Evolutionary conservation across 2,329 filamentous ascomycete species (phyloP).

Genomic region (Colletotrichum viniferum): DNA sequence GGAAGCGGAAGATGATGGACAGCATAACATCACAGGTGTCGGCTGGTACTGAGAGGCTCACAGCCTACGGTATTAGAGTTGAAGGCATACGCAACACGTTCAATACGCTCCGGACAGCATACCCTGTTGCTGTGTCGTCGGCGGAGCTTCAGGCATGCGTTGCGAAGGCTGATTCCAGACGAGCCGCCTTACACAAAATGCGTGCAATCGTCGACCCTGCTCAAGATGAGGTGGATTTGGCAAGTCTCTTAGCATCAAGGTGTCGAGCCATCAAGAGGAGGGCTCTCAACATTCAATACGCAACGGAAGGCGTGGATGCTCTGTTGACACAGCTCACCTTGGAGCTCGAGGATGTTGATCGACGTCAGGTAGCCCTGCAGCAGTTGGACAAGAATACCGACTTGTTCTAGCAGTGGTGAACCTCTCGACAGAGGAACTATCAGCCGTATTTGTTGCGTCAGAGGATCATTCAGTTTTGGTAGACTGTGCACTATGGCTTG

Average conservation of each 20-base stretch:
- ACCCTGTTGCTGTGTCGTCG: no score
- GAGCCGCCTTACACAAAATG: neutral
- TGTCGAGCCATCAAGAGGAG: neutral
- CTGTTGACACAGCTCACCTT: neutral
- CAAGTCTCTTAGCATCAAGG: neutral
- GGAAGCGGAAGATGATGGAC: neutral
- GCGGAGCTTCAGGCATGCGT: no score
- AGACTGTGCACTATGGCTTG: no score
- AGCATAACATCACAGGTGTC: neutral
- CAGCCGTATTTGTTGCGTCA: neutral
- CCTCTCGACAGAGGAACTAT: neutral
- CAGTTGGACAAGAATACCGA: neutral
- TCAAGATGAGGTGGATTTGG: neutral
- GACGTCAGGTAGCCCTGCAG: neutral
- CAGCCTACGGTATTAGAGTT: no score
- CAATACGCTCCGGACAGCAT: no score
- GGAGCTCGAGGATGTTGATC: neutral
- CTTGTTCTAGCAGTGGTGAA: neutral
- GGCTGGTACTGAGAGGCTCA: neutral
- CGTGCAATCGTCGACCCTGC: neutral
- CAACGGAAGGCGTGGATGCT: neutral
- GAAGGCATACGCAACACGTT: no score
- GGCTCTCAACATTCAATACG: neutral
- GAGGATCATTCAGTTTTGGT: neutral
- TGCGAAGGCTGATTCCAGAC: neutral